phyloP scores from a whole-genome alignment of 371 early-diverging fungal genomes.

The Catenaria anguillulae region DNA sequence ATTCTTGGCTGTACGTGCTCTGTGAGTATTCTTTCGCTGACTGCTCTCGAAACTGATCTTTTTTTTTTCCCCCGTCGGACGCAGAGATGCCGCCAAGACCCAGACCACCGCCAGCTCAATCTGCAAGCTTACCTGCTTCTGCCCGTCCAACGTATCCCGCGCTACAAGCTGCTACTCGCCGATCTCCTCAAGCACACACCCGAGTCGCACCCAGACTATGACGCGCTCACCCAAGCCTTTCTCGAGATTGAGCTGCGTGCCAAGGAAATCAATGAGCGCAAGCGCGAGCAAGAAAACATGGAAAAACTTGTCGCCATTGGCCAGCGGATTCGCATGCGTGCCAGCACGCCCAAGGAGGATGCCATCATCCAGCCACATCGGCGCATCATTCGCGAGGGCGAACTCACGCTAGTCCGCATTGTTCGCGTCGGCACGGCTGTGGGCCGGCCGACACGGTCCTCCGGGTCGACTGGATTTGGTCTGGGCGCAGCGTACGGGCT shows the following conservation, averaged over 20 bases:
- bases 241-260: slow-evolving; percentile 41
- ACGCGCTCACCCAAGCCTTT: slow-evolving; percentile 31
- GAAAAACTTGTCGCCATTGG: slow-evolving; percentile 20
- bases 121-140: slow-evolving; percentile 57
- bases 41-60: neutral
- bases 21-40: slow-evolving; percentile 5
- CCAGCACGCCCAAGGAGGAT: neutral
- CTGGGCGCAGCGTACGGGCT: too few species aligned
- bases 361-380: slow-evolving; percentile 2
- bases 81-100: slow-evolving; percentile 26
- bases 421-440: neutral
- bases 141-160: slow-evolving; percentile 68
- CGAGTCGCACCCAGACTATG: slow-evolving; percentile 41
- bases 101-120: slow-evolving; percentile 38
- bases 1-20: too few species aligned
- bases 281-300: slow-evolving; percentile 34
- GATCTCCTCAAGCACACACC: slow-evolving; percentile 46
- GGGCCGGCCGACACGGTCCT: too few species aligned
- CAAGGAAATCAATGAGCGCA: slow-evolving; percentile 54
- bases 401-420: neutral
- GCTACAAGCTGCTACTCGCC: slow-evolving; percentile 57
- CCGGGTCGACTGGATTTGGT: too few species aligned
- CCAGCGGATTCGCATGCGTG: neutral
- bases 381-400: slow-evolving; percentile 1
- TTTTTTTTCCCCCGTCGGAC: slow-evolving; percentile 4